Evolutionary conservation across 768 basidiomycete genomes (phyloP), one percentile per base, ranked within the genome.

Genomic region (Chalciporus sphaerocephalus): DNA sequence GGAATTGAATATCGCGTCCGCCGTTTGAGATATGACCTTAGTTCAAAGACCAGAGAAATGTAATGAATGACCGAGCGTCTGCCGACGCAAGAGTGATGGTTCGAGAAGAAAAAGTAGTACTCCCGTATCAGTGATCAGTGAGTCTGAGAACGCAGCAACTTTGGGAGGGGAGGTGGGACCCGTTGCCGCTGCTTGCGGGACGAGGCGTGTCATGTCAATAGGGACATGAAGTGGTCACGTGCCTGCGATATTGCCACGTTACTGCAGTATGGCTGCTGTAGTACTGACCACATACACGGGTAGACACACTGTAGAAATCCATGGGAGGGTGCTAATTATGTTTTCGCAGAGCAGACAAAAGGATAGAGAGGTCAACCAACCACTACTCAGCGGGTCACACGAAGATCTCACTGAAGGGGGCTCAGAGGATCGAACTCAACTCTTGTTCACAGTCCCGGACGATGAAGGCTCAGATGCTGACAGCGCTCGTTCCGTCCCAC

Each of bases 101-200:
- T 18, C 87, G 86, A 57, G 83, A 88, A 4, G 83, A 76, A 13
- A 87, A 62, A 5, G 68, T 58, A 3, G 85, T 87, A 59, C 79
- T 81, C n/a, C n/a, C n/a, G n/a, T n/a, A n/a, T n/a, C n/a, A 2
- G 80, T 79, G 11, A 79, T 67, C 40, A 85, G 73, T 10, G 69
- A 69, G 58, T 74, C n/a, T n/a, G n/a, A 84, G 48, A 67, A 71
- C 1, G 74, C 64, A 22, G 81, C 80, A 28, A 82, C 57, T 11
- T 64, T 58, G 34, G 48, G 36, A 16, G 40, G 44, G 12, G 47
- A 42, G 25, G 38, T n/a, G 7, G 48, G 38, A 7, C n/a, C 8
- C 13, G 23, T 40, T 9, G 47, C 47, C 43, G 27, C 40, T 23
- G 33, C 46, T 24, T 23, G 41, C 27, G 25, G 21, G n/a, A 25